Evolutionary conservation across 306 rosid species (phyloP), one percentile per base, ranked within the genome.

Genomic region (Spatholobus suberectus): DNA sequence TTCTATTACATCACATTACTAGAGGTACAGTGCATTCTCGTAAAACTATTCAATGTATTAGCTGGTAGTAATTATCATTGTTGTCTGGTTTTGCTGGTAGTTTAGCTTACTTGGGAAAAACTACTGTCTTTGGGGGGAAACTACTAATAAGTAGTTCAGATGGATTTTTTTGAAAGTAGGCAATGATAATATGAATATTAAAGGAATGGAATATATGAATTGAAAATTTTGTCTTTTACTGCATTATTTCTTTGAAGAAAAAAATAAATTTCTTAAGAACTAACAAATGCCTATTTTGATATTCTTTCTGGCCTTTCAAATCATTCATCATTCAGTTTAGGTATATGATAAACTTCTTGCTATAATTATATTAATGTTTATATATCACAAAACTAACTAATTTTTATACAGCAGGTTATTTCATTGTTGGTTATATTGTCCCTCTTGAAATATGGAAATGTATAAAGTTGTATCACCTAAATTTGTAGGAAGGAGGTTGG

Each of bases 1-100:
- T 93, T 95, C 85, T 95, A 95, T 88, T 93, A 95, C 85, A 88
- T 93, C 78, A 84, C 99, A 3, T 78, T 95, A 68, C 90, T 95
- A 51, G 99, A 95, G 97, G 99, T 95, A 85, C 57, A 21, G 44
- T 44, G 51, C 61, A 46, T 49, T 65, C 37, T 26, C 68, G 44
- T 52, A 32, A 63, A 78, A 47, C 15, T 65, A 66, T 73, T 76
- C 8, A 29, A 34, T 52, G 55, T n/a, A 63, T 54, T 40, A 26
- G 40, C 75, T 79, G 11, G 59, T 75, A 0, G 32, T 34, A 43
- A 20, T 55, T 43, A 3, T 41, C 46, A 35, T 47, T 77, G 46
- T 26, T 38, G 65, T 70, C n/a, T 15, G 32, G 40, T 34, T 72
- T 51, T 63, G 65, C 71, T 41, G 23, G 51, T 61, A 34, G 43